phyloP scores from a whole-genome alignment of 2,329 filamentous ascomycete genomes.

The Ascochyta lentis region DNA sequence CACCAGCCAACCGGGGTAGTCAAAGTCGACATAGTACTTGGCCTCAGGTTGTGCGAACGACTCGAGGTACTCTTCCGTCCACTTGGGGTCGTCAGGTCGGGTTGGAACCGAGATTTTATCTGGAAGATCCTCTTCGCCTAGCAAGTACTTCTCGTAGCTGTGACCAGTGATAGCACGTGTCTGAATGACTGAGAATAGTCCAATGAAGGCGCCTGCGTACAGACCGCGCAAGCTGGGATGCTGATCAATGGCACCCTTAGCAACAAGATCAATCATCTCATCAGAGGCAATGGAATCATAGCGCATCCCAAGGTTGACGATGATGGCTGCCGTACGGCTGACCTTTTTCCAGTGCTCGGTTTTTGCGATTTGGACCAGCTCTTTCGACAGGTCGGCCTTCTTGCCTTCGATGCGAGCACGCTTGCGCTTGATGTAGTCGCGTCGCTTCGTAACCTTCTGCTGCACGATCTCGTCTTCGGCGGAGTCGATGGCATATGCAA shows the following conservation, averaged over 20 bases:
- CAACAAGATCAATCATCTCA: conserved; percentile 82
- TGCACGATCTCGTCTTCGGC: conserved; percentile 64
- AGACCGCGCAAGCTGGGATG: conserved; percentile 85
- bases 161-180: conserved; percentile 86
- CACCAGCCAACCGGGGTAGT: conserved; percentile 94
- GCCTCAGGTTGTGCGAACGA: conserved; percentile 79
- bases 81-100: conserved; percentile 71
- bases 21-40: conserved; percentile 88
- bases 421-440: conserved; percentile 76
- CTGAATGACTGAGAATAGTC: conserved; percentile 81
- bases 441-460: conserved; percentile 67
- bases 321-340: conserved; percentile 85
- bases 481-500: conserved; percentile 53
- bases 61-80: conserved; percentile 79
- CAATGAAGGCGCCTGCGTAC: conserved; percentile 80
- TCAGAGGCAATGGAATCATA: conserved; percentile 86
- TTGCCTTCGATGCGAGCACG: conserved; percentile 79
- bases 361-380: conserved; percentile 78
- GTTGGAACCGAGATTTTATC: conserved; percentile 80
- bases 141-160: conserved; percentile 83
- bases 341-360: conserved; percentile 97
- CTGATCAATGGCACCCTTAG: conserved; percentile 82
- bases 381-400: conserved; percentile 80
- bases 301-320: conserved; percentile 87
- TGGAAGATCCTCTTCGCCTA: conserved; percentile 77